phyloP scores from a whole-genome alignment of 306 rosid species.

The Citrullus colocynthis region DNA sequence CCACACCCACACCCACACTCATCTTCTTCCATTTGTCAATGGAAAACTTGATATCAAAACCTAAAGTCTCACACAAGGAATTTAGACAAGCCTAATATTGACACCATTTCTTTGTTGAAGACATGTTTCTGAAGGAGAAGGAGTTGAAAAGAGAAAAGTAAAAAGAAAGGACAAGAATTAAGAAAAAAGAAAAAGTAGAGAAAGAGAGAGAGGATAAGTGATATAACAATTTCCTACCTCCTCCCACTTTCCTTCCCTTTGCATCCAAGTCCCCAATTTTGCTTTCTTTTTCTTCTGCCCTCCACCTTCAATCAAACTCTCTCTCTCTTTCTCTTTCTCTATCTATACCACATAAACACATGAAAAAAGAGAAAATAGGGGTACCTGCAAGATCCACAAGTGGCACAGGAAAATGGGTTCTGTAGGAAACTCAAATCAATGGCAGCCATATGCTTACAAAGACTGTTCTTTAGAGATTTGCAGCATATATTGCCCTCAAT shows the following conservation, averaged over 20 bases:
- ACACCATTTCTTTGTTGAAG: not conserved
- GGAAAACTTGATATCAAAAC: not conserved
- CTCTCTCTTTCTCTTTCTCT: not conserved
- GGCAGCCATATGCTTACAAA: constrained; percentile 27
- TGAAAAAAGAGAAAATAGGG: not conserved
- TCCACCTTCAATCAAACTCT: not conserved
- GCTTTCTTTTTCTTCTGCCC: not conserved
- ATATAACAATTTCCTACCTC: constrained; percentile 19
- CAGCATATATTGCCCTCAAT: constrained; percentile 69
- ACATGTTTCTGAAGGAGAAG: not conserved
- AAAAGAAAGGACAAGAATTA: not conserved
- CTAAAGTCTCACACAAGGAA: not conserved
- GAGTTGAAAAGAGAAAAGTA: not conserved
- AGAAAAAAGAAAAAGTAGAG: not conserved
- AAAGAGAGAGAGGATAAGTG: constrained; percentile 8
- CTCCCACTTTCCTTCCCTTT: constrained; percentile 39
- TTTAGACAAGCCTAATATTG: not conserved
- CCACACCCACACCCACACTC: constrained; percentile 3
- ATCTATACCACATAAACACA: not conserved
- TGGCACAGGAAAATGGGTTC: constrained; percentile 28
- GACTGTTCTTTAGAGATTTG: constrained; percentile 63
- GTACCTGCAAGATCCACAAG: constrained; percentile 5
- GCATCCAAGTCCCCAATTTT: constrained; percentile 22
- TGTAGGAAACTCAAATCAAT: constrained; percentile 27
- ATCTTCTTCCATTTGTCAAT: constrained; percentile 5